phyloP scores from a whole-genome alignment of 2,329 filamentous ascomycete genomes.

The Fusarium sp. region DNA sequence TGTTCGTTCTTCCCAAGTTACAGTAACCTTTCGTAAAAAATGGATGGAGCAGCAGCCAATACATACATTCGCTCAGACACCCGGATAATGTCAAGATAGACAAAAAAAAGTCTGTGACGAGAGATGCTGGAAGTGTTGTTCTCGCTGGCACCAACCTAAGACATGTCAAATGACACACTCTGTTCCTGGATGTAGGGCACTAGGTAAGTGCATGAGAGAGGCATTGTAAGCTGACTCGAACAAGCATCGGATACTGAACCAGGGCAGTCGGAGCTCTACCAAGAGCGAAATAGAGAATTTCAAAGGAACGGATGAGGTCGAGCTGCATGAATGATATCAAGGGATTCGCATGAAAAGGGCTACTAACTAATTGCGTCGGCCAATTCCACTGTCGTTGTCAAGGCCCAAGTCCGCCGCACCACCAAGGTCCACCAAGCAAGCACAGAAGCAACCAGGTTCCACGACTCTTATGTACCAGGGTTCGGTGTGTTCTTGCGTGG shows the following conservation, averaged over 20 bases:
- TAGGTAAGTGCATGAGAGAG: not conserved
- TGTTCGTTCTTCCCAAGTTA: not conserved
- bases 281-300: conserved; percentile 11
- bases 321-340: conserved; percentile 44
- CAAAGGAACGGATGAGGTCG: conserved; percentile 15
- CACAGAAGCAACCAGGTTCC: conserved; percentile 16
- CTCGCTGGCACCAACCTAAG: not conserved
- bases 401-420: conserved; percentile 37
- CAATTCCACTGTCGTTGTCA: conserved; percentile 38
- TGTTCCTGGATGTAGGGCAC: not conserved
- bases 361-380: conserved; percentile 43
- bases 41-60: not conserved
- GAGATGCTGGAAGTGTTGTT: not conserved
- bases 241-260: not conserved
- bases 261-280: not conserved
- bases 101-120: not conserved
- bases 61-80: not conserved
- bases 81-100: too few species aligned
- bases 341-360: conserved; percentile 28
- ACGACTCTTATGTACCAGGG: conserved; percentile 30
- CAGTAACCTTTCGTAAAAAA: not conserved
- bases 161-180: not conserved
- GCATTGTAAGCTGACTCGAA: not conserved
- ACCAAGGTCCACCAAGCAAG: conserved; percentile 32
- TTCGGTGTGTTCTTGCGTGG: conserved; percentile 18